phyloP scores from a whole-genome alignment of 2,329 filamentous ascomycete genomes.

The Colletotrichum euphorbiae region DNA sequence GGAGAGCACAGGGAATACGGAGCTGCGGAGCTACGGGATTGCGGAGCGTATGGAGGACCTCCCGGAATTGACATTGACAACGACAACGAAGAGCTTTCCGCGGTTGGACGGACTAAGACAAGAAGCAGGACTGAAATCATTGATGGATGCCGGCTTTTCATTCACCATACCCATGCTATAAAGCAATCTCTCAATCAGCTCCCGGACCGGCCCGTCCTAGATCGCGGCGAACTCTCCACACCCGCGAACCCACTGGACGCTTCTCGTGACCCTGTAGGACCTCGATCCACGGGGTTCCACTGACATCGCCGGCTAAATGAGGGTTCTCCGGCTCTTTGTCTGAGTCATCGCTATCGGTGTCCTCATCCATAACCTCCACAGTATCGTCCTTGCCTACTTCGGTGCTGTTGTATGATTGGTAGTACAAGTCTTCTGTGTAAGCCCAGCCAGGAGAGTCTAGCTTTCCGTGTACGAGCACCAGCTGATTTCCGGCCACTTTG shows the following conservation, averaged over 20 bases:
- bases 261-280: slow-evolving; percentile 65
- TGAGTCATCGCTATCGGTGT: slow-evolving; percentile 49
- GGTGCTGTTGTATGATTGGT: slow-evolving; percentile 44
- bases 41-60: no score
- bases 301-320: slow-evolving; percentile 42
- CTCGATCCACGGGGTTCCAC: slow-evolving; percentile 69
- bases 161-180: no score
- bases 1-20: no score
- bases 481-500: slow-evolving; percentile 55
- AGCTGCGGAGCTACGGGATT: no score
- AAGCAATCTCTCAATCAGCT: slow-evolving; percentile 6
- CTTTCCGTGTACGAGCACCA: slow-evolving; percentile 75
- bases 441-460: slow-evolving; percentile 78
- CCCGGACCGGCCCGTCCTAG: slow-evolving; percentile 57
- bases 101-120: no score
- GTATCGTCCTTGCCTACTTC: slow-evolving; percentile 46
- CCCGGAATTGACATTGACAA: background rate
- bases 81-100: no score
- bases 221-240: slow-evolving; percentile 74
- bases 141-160: no score
- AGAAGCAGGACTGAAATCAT: no score
- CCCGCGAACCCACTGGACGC: slow-evolving; percentile 67
- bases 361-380: slow-evolving; percentile 50
- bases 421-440: slow-evolving; percentile 72
- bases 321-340: slow-evolving; percentile 46